These are phyloP conservation scores for Claviceps sp. DNA, from an alignment of 2,329 filamentous ascomycete genomes.

Conservation along the genomic window DNA sequence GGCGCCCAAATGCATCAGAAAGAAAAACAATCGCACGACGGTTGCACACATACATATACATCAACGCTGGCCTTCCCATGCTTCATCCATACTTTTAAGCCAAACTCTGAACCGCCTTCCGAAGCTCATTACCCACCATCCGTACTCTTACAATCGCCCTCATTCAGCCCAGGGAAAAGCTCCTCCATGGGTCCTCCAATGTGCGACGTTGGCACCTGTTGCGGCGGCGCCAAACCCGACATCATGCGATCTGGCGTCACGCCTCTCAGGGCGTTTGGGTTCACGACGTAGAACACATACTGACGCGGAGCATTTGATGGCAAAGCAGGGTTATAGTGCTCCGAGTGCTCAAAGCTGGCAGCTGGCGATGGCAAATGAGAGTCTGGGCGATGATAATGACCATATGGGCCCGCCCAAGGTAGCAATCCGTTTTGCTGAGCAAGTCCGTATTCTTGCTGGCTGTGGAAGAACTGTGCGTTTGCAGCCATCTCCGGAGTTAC, in stretches of 20 bases:
- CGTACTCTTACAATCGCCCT: not conserved
- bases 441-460: not conserved
- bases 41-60: not conserved
- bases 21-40: not conserved
- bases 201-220: not conserved
- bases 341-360: constrained; percentile 1
- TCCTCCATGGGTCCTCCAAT: constrained; percentile 2
- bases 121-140: not conserved
- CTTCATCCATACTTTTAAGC: not conserved
- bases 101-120: too few relatives aligned
- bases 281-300: not conserved
- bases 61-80: not conserved
- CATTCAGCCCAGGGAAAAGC: constrained; percentile 1
- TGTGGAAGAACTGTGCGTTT: not conserved
- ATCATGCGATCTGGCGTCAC: not conserved
- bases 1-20: not conserved
- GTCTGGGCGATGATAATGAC: not conserved
- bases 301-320: not conserved
- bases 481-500: not conserved
- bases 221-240: not conserved
- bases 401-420: not conserved
- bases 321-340: not conserved
- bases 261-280: not conserved
- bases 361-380: not conserved
- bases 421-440: not conserved